phyloP scores from a whole-genome alignment of 768 basidiomycete genomes.

The Lactifluus hygrophoroides region DNA sequence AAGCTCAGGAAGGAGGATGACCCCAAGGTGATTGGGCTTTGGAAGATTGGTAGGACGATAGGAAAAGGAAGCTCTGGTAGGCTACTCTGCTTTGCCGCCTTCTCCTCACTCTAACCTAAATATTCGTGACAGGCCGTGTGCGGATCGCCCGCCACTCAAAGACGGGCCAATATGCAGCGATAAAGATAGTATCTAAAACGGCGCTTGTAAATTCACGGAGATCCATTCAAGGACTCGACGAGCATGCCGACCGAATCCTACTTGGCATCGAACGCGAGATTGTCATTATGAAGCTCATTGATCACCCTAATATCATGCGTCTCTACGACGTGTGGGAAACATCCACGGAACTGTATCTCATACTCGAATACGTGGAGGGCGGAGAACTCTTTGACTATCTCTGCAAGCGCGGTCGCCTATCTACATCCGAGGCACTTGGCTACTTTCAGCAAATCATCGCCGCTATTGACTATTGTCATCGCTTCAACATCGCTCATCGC shows the following conservation, averaged over 20 bases:
- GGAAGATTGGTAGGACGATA: conserved; percentile 48
- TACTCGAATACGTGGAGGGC: conserved; percentile 91
- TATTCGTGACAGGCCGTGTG: conserved; percentile 59
- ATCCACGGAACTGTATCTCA: conserved; percentile 76
- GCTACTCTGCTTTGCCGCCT: conserved; percentile 15
- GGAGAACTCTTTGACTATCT: conserved; percentile 94
- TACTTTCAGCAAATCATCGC: conserved; percentile 94
- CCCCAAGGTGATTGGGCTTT: conserved; percentile 40
- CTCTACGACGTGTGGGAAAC: conserved; percentile 98
- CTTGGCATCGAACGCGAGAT: conserved; percentile 89
- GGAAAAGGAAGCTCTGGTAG: conserved; percentile 46
- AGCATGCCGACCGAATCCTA: conserved; percentile 67
- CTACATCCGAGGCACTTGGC: conserved; percentile 60
- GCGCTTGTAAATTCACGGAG: conserved; percentile 54
- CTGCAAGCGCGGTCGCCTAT: conserved; percentile 66
- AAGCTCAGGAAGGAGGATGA: conserved; percentile 25
- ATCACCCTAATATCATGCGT: conserved; percentile 90
- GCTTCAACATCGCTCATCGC: conserved; percentile 90
- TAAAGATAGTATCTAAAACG: conserved; percentile 88
- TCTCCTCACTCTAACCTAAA: neutral
- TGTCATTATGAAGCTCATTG: conserved; percentile 94
- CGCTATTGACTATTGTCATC: conserved; percentile 87
- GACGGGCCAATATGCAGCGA: conserved; percentile 83
- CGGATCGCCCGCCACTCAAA: conserved; percentile 82
- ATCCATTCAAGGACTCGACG: conserved; percentile 59